These are phyloP conservation scores for Crithidia expoeki DNA, from an alignment of 208 protist species.

Conservation along the genomic window DNA sequence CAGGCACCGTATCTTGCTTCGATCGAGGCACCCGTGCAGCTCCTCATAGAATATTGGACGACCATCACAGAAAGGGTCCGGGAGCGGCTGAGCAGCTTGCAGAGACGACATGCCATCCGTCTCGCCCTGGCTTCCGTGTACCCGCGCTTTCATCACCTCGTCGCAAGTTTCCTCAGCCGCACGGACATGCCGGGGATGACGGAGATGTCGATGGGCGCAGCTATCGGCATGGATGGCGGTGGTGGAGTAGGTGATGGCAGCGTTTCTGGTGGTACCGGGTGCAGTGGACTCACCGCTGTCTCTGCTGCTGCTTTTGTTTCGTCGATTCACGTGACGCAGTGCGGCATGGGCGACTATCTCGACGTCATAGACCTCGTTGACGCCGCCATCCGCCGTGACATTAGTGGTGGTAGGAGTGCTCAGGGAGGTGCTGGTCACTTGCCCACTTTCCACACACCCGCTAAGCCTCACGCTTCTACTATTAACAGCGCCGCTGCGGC, in stretches of 20 bases:
- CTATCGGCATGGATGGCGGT: background rate
- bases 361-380: constrained; percentile 37
- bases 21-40: constrained; percentile 58
- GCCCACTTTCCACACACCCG: background rate
- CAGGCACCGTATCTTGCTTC: constrained; percentile 42
- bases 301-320: constrained; percentile 13
- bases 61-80: constrained; percentile 61
- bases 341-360: constrained; percentile 45
- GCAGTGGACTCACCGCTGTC: background rate
- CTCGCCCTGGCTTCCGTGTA: constrained; percentile 47
- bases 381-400: constrained; percentile 12
- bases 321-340: constrained; percentile 40
- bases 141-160: constrained; percentile 54
- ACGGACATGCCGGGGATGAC: constrained; percentile 18
- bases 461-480: background rate
- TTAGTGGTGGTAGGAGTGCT: background rate
- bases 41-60: constrained; percentile 76
- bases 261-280: constrained; percentile 6
- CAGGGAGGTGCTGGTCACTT: background rate
- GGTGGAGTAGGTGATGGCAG: background rate
- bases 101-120: constrained; percentile 56
- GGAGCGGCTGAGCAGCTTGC: constrained; percentile 57
- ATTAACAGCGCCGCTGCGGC: background rate
- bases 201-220: constrained; percentile 1
- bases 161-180: constrained; percentile 55